Evolutionary conservation across 768 basidiomycete species (phyloP), one percentile per base, ranked within the genome.

Genomic region (Leucosporidium yakuticum): DNA sequence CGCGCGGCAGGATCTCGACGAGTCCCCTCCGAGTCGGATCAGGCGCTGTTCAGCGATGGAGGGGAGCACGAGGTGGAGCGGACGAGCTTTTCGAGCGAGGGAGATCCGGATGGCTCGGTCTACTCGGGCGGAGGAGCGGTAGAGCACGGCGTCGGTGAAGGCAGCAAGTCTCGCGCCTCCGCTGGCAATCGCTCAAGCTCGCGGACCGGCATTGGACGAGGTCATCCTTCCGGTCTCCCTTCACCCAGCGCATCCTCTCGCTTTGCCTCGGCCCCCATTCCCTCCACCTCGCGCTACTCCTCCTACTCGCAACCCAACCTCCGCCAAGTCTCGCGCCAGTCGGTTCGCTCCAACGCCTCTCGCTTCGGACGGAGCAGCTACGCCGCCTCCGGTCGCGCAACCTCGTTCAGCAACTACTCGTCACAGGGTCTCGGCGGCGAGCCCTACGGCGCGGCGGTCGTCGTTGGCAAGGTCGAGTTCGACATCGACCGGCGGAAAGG

Each of bases 391-490:
- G 27, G 32, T 27, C 70, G 65, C 23, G 48, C 68, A 9, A 47
- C 34, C 14, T 65, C 67, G 0, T 48, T 61, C 61, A 64, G 63
- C 31, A 53, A 47, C 36, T 53, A 57, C 60, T 60, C 60, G 9
- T 27, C 65, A 4, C 47, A 44, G 4, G 19, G 50, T 19, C 48
- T 55, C 54, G 56, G 34, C 31, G 14, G 12, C 65, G 21, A 36
- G 44, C 2, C 47, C 0, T 76, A 68, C 63, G 71, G 74, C 32
- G 67, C 66, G 2, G 67, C 74, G 4, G 71, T 76, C 62, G 87
- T 96, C 64, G 83, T 98, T 34, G 94, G 92, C 59, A 94, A 94
- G 78, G 86, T 98, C 19, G 93, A 97, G 77, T 96, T 98, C 74
- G 91, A 96, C 77, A 87, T 98, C 73, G 94, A 96, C 78, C 82